Conservation (phyloP, 2,329 filamentous ascomycete species). For the Hymenoscyphus scutula region DNA sequence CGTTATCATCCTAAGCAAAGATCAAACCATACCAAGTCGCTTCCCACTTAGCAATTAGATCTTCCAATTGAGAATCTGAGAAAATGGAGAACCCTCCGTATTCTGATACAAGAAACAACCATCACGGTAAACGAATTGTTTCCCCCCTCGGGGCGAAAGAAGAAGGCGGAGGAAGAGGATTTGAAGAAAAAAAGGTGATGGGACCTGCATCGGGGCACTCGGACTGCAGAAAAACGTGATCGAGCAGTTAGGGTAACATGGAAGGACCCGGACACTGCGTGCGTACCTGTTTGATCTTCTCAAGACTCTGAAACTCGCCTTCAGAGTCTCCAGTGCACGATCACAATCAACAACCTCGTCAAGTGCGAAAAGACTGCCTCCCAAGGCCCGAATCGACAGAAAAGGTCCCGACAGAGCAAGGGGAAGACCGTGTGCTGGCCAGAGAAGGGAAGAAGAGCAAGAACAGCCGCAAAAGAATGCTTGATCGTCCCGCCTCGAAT, state of each 20-base stretch:
- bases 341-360: background rate
- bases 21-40: slow-evolving; percentile 1
- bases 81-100: background rate
- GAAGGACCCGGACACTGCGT: slow-evolving; percentile 1
- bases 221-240: slow-evolving; percentile 19
- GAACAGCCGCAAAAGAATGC: slow-evolving; percentile 11
- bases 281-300: slow-evolving; percentile 33
- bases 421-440: background rate
- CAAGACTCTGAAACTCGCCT: slow-evolving; percentile 25
- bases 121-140: slow-evolving; percentile 1
- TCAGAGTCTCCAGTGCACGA: slow-evolving; percentile 6
- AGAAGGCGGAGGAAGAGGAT: slow-evolving; percentile 9
- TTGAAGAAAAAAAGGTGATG: slow-evolving; percentile 6
- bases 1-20: background rate
- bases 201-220: slow-evolving; percentile 15
- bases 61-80: background rate
- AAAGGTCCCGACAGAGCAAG: slow-evolving; percentile 12
- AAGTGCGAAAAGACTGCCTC: background rate
- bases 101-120: slow-evolving; percentile 11
- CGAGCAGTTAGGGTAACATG: slow-evolving; percentile 5
- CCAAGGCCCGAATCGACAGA: background rate
- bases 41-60: background rate
- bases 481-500: slow-evolving; percentile 24
- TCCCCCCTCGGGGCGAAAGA: slow-evolving; percentile 1
- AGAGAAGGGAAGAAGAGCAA: background rate